Base-by-base conservation (phyloP, 805 yeast species). In the Debaryomyces prosopidis region DNA sequence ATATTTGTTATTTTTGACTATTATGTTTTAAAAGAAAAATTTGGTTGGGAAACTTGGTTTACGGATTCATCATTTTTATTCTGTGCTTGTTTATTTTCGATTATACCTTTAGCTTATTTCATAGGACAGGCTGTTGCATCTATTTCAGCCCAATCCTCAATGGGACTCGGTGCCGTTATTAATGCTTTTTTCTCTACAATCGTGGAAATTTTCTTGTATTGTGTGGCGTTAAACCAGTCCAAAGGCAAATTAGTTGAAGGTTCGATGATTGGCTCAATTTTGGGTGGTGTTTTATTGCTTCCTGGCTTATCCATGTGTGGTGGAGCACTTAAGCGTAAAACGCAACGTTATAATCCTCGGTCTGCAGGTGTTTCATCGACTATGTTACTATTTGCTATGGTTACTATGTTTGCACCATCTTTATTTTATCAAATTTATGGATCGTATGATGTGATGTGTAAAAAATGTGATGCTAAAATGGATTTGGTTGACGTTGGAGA, bases 91-190 rank as follows among this genome's bases (percentile, higher is more conserved):
- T 68, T 94, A 46, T 74, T 87, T 40, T 87, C 97, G 1, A 89
- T 94, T 47, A 80, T 94, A 31, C 99, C 99, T 5, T 73, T 94
- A 53, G 98, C 99, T 0, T 92, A 94, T 62, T 94, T 90, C 67
- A 91, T 94, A 55, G 99, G 99, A 3, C 98, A 92, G 66, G 98
- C 98, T 5, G 99, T 94, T n/a, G 99, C 99, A 0, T 91, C 98
- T 2, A 94, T 94, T 47, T 87, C 96, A 5, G 98, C 99, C 0
- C 99, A 94, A 69, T 89, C 97, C 0, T 91, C 97, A 0, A 94
- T 94, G 99, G 97, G 98, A 23, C 83, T 94, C 48, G 98, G 98
- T 71, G 99, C 99, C 1, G 97, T 91, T 0, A 90, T 94, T 56
- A 94, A 94, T 64, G 99, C 99, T 0, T 92, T 94, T 59, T 94